phyloP scores from a whole-genome alignment of 192 early-diverging fungal species.

The Umbelopsis isabellina region DNA sequence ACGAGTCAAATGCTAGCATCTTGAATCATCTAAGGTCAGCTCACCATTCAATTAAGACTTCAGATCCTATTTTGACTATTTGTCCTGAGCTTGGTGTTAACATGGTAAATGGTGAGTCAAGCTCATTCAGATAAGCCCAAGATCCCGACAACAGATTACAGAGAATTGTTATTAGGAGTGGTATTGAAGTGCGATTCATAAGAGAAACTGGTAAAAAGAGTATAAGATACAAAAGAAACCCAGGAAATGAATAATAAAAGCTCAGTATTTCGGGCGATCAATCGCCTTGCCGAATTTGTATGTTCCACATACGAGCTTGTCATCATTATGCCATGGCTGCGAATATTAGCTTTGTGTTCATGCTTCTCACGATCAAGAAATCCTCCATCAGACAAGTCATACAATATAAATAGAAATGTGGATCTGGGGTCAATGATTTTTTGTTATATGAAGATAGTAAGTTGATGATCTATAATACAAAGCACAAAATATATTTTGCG shows the following conservation, averaged over 20 bases:
- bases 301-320: no score
- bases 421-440: no score
- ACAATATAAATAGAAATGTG: no score
- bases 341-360: no score
- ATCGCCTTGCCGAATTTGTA: neutral
- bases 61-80: neutral
- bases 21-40: neutral
- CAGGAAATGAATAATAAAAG: neutral
- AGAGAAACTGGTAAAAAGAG: neutral
- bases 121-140: neutral
- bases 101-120: slow-evolving; percentile 2
- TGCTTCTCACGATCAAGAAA: no score
- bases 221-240: neutral
- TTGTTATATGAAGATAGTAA: neutral
- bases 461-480: neutral
- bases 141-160: neutral
- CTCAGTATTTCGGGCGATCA: neutral
- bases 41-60: neutral
- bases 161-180: neutral
- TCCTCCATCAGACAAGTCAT: no score
- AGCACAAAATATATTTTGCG: no score
- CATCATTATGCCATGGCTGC: no score
- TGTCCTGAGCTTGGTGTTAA: slow-evolving; percentile 9
- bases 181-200: neutral
- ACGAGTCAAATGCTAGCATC: neutral